phyloP scores from a whole-genome alignment of 164 flowering plant species.

The Piper betle region DNA sequence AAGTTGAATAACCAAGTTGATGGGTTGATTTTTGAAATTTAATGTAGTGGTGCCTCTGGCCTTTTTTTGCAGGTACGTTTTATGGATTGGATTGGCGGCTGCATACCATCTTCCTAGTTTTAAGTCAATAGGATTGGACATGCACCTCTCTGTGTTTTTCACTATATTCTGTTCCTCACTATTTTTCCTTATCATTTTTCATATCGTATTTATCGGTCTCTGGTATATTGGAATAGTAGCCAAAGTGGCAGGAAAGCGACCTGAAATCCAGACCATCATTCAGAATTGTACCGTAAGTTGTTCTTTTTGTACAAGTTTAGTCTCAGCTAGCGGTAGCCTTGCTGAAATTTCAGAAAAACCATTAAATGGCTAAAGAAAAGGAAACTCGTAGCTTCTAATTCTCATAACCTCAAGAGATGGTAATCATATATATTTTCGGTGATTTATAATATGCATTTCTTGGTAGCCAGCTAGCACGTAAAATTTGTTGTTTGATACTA shows the following conservation, averaged over 20 bases:
- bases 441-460: neutral
- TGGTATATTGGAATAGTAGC: slow-evolving; percentile 99
- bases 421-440: neutral
- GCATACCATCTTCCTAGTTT: slow-evolving; percentile 97
- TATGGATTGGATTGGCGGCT: slow-evolving; percentile 91
- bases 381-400: too few relatives aligned
- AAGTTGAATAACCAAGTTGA: too few relatives aligned
- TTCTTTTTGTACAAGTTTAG: neutral
- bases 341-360: too few relatives aligned
- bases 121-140: slow-evolving; percentile 99
- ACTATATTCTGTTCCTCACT: slow-evolving; percentile 77
- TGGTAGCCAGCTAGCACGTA: neutral
- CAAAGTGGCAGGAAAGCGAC: slow-evolving; percentile 89
- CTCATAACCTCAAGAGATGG: neutral
- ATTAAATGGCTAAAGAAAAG: too few relatives aligned
- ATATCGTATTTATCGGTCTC: slow-evolving; percentile 73
- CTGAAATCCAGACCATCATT: slow-evolving; percentile 69
- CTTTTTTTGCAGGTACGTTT: slow-evolving; percentile 59
- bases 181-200: slow-evolving; percentile 78
- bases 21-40: too few relatives aligned
- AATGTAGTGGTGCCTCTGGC: neutral
- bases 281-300: slow-evolving; percentile 93
- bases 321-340: too few relatives aligned
- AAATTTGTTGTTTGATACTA: slow-evolving; percentile 1
- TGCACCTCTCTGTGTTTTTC: slow-evolving; percentile 89